phyloP scores from a whole-genome alignment of 2,329 filamentous ascomycete genomes.

The Trichoderma oligosporum region DNA sequence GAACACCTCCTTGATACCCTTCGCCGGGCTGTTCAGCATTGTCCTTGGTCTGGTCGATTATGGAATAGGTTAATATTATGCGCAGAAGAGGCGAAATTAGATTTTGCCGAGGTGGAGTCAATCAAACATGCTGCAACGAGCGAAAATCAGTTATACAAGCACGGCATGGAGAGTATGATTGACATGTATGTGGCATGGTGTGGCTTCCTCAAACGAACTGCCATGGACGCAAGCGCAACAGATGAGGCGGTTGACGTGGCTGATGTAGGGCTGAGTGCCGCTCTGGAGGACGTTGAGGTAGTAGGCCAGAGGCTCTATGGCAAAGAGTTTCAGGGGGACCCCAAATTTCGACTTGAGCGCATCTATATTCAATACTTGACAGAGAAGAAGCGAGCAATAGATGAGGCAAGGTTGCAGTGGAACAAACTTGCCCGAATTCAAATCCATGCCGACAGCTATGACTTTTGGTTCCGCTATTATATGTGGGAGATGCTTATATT shows the following conservation, averaged over 20 bases:
- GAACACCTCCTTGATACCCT: conserved; percentile 62
- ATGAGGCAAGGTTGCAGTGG: conserved; percentile 75
- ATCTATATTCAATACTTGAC: conserved; percentile 91
- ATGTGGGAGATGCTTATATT: conserved; percentile 79
- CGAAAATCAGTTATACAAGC: conserved; percentile 76
- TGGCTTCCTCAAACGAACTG: conserved; percentile 81
- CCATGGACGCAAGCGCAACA: conserved; percentile 67
- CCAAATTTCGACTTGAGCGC: conserved; percentile 80
- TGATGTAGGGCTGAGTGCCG: conserved; percentile 81
- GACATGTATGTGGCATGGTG: conserved; percentile 95
- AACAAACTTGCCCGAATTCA: conserved; percentile 62
- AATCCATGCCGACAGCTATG: conserved; percentile 70
- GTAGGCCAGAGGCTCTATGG: conserved; percentile 74
- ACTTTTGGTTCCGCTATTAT: conserved; percentile 94
- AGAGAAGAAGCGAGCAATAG: conserved; percentile 73
- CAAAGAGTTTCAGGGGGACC: conserved; percentile 75
- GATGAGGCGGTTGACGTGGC: conserved; percentile 86
- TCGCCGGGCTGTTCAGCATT: conserved; percentile 80
- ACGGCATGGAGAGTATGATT: conserved; percentile 81
- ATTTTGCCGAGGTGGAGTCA: conserved; percentile 76
- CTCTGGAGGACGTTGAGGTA: conserved; percentile 79
- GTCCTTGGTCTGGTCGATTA: conserved; percentile 84
- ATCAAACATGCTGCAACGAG: conserved; percentile 92
- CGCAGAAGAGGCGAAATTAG: conserved; percentile 71
- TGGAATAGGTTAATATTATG: conserved; percentile 88